Base-by-base conservation (phyloP, 257 asterid species). In the Lycium barbarum region DNA sequence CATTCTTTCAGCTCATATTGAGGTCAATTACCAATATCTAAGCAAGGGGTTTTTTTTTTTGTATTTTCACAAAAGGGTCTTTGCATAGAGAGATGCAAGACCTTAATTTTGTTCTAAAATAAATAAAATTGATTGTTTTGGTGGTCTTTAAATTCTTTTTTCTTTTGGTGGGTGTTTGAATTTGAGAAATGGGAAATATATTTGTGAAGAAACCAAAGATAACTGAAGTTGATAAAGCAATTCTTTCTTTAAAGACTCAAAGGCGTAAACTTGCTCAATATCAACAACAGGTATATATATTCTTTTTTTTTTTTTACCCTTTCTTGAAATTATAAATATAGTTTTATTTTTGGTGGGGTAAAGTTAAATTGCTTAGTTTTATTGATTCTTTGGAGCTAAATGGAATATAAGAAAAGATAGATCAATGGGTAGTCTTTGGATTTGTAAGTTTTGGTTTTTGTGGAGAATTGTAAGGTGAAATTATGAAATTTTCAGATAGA, bases 211-310 rank as follows among this genome's bases (percentile, higher is more conserved):
- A 92, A 87, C 98, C 98, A 2, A 97, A 92, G 92, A 93, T 97
- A 89, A 97, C 98, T 40, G 97, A 94, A 86, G 98, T 94, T 54
- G 99, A 97, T 83, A 91, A 51, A 89, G 99, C 99, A 59, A 95
- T 97, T 84, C 98, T 95, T 49, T 92, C 98, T 83, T 97, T 97
- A 85, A 97, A 94, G 90, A 97, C 99, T 83, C 99, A 97, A 83
- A 86, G 99, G 91, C 98, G 99, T 45, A 95, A 93, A 91, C 98
- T 97, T 85, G 98, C 92, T 65, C 98, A 92, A 88, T 93, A 97
- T 88, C 99, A 97, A 90, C 96, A 90, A 76, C 94, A 93, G 98
- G 99, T 95, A n/a, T n/a, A 20, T 54, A 57, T 9, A 35, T 79
- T 53, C 70, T 87, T 9, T 67, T 67, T 1, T 47, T 47, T 5